These are phyloP conservation scores for Psilocybe subaeruginosa DNA, from an alignment of 768 basidiomycete species.

Conservation along the genomic window DNA sequence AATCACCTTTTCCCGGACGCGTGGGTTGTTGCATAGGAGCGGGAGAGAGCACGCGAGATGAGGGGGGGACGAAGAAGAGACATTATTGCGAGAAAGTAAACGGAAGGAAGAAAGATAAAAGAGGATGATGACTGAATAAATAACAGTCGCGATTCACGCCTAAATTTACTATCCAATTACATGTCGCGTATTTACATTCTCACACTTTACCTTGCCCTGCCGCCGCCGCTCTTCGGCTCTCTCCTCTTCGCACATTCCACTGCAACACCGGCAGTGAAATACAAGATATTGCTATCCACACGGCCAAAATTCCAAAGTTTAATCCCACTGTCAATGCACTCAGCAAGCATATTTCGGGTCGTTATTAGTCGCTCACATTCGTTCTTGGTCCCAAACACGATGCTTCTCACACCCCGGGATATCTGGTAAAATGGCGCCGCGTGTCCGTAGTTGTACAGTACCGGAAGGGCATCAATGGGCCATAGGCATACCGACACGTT, in stretches of 20 bases:
- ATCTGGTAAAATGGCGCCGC: constrained; percentile 67
- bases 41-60: constrained; percentile 24
- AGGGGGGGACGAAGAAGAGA: constrained; percentile 17
- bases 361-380: constrained; percentile 38
- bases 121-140: constrained; percentile 11
- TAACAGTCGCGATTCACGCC: constrained; percentile 8
- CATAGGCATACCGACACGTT: constrained; percentile 61
- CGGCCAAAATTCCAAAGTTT: constrained; percentile 59
- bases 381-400: constrained; percentile 64
- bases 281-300: constrained; percentile 55
- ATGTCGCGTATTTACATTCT: constrained; percentile 15
- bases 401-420: constrained; percentile 52
- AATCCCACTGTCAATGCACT: constrained; percentile 45
- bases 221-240: constrained; percentile 9
- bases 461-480: constrained; percentile 56
- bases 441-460: constrained; percentile 61
- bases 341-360: not conserved
- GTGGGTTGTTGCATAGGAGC: constrained; percentile 25
- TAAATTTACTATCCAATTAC: constrained; percentile 14
- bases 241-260: constrained; percentile 29
- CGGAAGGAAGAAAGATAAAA: constrained; percentile 18
- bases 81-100: constrained; percentile 20
- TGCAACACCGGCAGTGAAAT: constrained; percentile 51
- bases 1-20: constrained; percentile 30
- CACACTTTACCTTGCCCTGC: constrained; percentile 12